phyloP scores from a whole-genome alignment of 2,329 filamentous ascomycete species.

The Fusarium poae region DNA sequence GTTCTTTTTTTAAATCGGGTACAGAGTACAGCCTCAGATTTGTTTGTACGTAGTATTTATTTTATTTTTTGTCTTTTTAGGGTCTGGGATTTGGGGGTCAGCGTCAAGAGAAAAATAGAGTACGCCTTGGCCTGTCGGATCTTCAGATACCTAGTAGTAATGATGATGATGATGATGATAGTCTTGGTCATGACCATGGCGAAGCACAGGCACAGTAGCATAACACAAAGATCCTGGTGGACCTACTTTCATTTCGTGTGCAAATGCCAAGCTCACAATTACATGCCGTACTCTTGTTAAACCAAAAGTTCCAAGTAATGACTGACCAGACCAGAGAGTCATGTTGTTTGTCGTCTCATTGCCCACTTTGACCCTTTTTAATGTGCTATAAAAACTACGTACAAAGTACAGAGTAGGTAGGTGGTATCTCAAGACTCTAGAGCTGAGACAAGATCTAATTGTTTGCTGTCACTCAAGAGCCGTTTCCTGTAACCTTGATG shows the following conservation, averaged over 20 bases:
- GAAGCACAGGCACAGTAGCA: neutral
- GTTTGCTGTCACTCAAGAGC: constrained; percentile 47
- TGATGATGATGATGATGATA: neutral
- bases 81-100: constrained; percentile 15
- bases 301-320: constrained; percentile 20
- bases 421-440: constrained; percentile 4
- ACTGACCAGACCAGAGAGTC: neutral
- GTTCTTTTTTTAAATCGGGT: neutral
- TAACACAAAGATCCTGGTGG: constrained; percentile 17
- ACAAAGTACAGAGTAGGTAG: neutral
- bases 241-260: constrained; percentile 17
- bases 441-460: constrained; percentile 39
- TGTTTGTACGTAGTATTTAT: too few relatives aligned
- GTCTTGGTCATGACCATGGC: neutral
- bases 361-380: constrained; percentile 12
- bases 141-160: neutral
- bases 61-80: neutral
- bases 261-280: constrained; percentile 24
- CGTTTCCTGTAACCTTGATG: constrained; percentile 42
- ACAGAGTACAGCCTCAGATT: constrained; percentile 32
- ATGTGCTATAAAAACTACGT: neutral
- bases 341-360: constrained; percentile 30
- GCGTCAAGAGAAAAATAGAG: neutral
- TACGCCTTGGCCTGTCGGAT: neutral
- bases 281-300: constrained; percentile 1